These are phyloP conservation scores for Lepiota brunneoincarnata DNA, from an alignment of 768 basidiomycete species.

Conservation along the genomic window DNA sequence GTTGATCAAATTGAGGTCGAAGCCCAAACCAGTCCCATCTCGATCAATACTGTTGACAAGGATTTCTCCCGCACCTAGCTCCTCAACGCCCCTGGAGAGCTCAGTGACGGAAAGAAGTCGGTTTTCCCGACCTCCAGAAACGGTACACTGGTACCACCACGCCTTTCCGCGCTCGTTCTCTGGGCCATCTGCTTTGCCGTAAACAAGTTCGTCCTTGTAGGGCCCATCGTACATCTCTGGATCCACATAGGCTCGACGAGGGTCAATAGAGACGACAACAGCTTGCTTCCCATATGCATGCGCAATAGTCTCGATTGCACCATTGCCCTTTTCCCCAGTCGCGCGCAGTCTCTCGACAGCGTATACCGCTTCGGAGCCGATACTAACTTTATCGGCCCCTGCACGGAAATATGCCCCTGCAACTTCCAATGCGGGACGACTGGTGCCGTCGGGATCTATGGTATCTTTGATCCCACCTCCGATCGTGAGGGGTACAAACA, in stretches of 20 bases:
- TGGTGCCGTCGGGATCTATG: slow-evolving; percentile 92
- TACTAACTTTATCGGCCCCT: slow-evolving; percentile 98
- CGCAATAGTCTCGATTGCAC: slow-evolving; percentile 92
- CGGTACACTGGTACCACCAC: slow-evolving; percentile 99
- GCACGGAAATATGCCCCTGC: slow-evolving; percentile 95
- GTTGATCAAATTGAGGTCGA: slow-evolving; percentile 80
- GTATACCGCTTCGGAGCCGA: slow-evolving; percentile 93
- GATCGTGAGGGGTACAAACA: slow-evolving; percentile 97
- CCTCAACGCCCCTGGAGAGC: slow-evolving; percentile 88
- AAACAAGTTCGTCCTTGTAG: slow-evolving; percentile 61
- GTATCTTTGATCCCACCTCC: slow-evolving; percentile 98
- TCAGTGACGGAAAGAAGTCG: slow-evolving; percentile 86
- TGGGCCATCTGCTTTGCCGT: slow-evolving; percentile 38
- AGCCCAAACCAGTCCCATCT: slow-evolving; percentile 90
- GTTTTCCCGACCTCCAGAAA: slow-evolving; percentile 85
- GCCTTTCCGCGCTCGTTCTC: slow-evolving; percentile 66
- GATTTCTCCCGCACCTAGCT: slow-evolving; percentile 92
- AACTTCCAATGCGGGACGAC: slow-evolving; percentile 85
- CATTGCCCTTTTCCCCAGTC: slow-evolving; percentile 50
- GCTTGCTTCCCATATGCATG: slow-evolving; percentile 91
- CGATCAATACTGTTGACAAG: slow-evolving; percentile 95
- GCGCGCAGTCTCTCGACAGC: slow-evolving; percentile 82
- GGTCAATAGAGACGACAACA: slow-evolving; percentile 97
- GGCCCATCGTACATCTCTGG: slow-evolving; percentile 63
- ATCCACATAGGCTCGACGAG: slow-evolving; percentile 81